These are phyloP conservation scores for Craterostigma plantagineum DNA, from an alignment of 257 asterid species.

Conservation along the genomic window DNA sequence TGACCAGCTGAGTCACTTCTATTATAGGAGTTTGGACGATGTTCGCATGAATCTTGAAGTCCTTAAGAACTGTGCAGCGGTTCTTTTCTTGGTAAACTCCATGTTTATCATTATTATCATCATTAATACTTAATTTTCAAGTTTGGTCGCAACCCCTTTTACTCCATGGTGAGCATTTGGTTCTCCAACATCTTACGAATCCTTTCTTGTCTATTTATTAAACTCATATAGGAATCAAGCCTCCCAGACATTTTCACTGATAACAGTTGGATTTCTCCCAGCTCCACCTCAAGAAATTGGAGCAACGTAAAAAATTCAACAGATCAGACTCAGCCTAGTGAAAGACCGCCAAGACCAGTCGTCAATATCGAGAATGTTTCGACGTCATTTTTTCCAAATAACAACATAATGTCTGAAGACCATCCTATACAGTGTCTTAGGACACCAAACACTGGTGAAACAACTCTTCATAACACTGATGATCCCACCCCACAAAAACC, in stretches of 20 bases:
- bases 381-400: conserved; percentile 12
- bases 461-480: no score
- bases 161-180: no score
- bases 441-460: conserved; percentile 14
- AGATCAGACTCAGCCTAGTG: conserved; percentile 14
- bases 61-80: conserved; percentile 86
- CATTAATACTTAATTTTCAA: no score
- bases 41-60: conserved; percentile 98
- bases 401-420: no score
- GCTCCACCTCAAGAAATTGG: conserved; percentile 57
- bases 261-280: conserved; percentile 82
- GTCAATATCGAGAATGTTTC: conserved; percentile 12
- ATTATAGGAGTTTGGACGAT: conserved; percentile 82
- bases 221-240: conserved; percentile 71
- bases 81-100: conserved; percentile 61
- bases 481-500: no score
- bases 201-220: no score
- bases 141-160: no score
- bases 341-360: neutral
- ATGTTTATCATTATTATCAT: neutral
- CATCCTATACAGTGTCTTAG: conserved; percentile 15
- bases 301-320: conserved; percentile 24
- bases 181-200: no score
- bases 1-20: no score
- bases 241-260: conserved; percentile 72